phyloP scores from a whole-genome alignment of 2,329 filamentous ascomycete species.

The Coniochaeta sp. region DNA sequence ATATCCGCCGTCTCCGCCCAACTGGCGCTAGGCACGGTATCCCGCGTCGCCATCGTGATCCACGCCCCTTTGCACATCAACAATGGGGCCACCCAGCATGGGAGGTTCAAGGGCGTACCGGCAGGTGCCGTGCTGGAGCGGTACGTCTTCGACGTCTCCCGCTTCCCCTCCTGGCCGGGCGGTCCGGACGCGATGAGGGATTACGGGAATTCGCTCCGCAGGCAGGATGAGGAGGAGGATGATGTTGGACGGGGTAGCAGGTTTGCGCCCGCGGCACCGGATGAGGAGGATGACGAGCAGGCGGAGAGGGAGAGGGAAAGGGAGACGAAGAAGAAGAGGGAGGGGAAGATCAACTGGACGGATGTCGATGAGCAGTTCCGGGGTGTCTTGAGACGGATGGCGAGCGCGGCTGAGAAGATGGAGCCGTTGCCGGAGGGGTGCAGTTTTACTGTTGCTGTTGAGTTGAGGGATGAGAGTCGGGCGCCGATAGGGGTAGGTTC shows the following conservation, averaged over 20 bases:
- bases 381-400: slow-evolving; percentile 57
- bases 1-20: slow-evolving; percentile 65
- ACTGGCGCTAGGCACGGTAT: slow-evolving; percentile 50
- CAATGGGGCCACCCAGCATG: slow-evolving; percentile 11
- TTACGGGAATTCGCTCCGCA: slow-evolving; percentile 13
- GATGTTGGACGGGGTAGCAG: too few relatives aligned
- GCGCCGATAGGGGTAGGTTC: slow-evolving; percentile 53
- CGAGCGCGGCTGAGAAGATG: slow-evolving; percentile 51
- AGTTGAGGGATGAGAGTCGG: slow-evolving; percentile 55
- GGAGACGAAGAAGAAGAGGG: not conserved
- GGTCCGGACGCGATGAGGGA: slow-evolving; percentile 22
- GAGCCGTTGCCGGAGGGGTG: slow-evolving; percentile 54
- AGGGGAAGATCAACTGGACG: slow-evolving; percentile 35
- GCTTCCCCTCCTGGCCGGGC: slow-evolving; percentile 40
- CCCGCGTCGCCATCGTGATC: slow-evolving; percentile 41
- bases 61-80: slow-evolving; percentile 22
- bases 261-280: slow-evolving; percentile 2
- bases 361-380: slow-evolving; percentile 69
- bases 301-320: not conserved
- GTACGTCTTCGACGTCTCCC: slow-evolving; percentile 52
- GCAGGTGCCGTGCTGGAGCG: slow-evolving; percentile 44
- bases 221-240: slow-evolving; percentile 15
- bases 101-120: slow-evolving; percentile 9
- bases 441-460: slow-evolving; percentile 70
- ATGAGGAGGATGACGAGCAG: slow-evolving; percentile 5